phyloP scores from a whole-genome alignment of 495 filamentous ascomycete genomes.

The Neurospora cerealis region DNA sequence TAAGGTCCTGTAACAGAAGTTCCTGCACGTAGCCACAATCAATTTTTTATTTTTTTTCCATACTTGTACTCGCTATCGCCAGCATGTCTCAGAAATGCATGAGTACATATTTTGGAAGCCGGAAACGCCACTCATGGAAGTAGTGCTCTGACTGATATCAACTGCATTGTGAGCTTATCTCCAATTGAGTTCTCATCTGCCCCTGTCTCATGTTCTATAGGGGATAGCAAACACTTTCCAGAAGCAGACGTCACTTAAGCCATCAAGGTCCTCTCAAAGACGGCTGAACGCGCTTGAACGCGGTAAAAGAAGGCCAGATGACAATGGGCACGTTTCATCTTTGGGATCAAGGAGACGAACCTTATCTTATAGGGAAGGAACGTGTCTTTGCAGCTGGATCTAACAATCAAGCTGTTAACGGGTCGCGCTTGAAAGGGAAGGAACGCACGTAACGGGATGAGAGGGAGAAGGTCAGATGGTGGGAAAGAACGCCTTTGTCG shows the following conservation, averaged over 20 bases:
- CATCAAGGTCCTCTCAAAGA: background rate
- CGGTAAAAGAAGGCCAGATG: background rate
- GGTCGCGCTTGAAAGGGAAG: background rate
- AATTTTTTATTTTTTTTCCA: background rate
- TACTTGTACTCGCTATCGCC: background rate
- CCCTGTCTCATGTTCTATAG: background rate
- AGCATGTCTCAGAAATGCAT: background rate
- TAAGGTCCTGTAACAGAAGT: background rate
- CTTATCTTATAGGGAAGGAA: background rate
- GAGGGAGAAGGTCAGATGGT: background rate
- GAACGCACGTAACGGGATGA: background rate
- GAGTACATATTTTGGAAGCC: slow-evolving; percentile 1
- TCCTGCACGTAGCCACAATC: background rate
- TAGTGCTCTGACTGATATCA: background rate
- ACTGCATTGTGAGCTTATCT: background rate
- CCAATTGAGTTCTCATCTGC: background rate
- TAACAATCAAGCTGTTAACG: background rate
- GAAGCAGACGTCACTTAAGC: background rate
- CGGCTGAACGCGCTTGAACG: background rate
- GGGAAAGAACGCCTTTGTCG: background rate
- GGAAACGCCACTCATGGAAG: background rate
- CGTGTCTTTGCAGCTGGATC: background rate
- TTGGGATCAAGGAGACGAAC: background rate
- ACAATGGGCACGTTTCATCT: background rate
- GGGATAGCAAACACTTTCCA: background rate